A percentile compares a stretch with the other conserved stretches of the same genome.
Conservation (phyloP, 352 stramenopile genomes). For the Halophytophthora batemanensis region DNA sequence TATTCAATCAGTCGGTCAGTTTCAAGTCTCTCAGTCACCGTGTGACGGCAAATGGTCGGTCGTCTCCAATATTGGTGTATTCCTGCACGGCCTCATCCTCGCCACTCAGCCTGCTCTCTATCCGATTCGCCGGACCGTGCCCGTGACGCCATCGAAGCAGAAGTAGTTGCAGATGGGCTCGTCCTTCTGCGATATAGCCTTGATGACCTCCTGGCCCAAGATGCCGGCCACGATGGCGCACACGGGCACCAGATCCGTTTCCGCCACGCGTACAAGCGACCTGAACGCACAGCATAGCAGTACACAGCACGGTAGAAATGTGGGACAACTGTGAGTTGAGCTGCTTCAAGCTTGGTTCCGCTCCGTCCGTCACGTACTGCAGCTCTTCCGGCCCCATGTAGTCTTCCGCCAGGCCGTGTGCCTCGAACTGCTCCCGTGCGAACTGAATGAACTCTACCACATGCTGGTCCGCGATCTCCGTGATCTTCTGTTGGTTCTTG, state of each 20-base stretch:
- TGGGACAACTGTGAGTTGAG: not conserved
- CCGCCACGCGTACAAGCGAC: conserved; percentile 35
- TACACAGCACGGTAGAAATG: not conserved
- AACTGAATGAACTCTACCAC: conserved; percentile 56
- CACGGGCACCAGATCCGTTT: conserved; percentile 85
- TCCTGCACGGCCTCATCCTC: conserved; percentile 1
- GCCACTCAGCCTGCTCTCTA: conserved; percentile 12
- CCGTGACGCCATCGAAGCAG: conserved; percentile 85
- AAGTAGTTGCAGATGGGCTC: conserved; percentile 96
- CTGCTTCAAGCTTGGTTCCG: not conserved
- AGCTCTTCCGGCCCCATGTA: conserved; percentile 60
- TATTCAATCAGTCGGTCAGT: not conserved
- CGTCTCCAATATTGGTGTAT: conserved; percentile 5
- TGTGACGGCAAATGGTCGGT: not conserved
- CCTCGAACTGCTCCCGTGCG: conserved; percentile 39
- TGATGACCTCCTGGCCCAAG: conserved; percentile 97
- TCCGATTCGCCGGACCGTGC: conserved; percentile 57
- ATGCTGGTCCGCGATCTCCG: conserved; percentile 13
- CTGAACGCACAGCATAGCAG: conserved; percentile 12
- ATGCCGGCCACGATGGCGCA: conserved; percentile 96
- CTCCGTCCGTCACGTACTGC: conserved; percentile 21
- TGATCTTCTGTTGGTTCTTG: conserved; percentile 21
- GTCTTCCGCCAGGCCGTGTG: conserved; percentile 55
- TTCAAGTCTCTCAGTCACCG: too few relatives aligned
- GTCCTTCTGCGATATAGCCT: conserved; percentile 96